A percentile compares a stretch with the other conserved stretches of the same genome.
Evolutionary conservation across 2,329 filamentous ascomycete species (phyloP).

Genomic region (Rhynchosporium graminicola): DNA sequence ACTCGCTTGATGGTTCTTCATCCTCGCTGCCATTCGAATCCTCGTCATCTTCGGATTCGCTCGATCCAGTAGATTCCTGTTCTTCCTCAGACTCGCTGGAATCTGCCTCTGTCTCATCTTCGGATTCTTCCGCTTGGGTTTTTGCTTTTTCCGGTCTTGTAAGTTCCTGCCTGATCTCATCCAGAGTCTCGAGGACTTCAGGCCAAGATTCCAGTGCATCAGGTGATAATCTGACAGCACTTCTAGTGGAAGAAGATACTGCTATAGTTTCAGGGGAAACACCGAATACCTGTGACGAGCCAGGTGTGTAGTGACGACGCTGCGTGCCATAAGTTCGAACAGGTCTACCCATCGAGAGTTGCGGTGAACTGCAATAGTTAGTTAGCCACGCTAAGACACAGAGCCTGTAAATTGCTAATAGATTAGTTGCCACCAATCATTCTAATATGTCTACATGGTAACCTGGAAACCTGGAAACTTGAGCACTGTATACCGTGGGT

Average conservation of each 20-base stretch:
- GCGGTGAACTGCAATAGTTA: background rate
- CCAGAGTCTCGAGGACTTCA: conserved; percentile 2
- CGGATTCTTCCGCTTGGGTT: background rate
- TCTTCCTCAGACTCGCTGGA: conserved; percentile 10
- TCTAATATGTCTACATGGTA: too few species aligned
- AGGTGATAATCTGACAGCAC: background rate
- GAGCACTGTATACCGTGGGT: background rate
- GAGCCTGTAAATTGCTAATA: background rate
- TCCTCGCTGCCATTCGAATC: conserved; percentile 6
- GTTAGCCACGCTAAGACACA: background rate
- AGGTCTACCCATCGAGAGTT: conserved; percentile 12
- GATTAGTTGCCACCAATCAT: too few species aligned
- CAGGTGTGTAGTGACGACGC: conserved; percentile 3
- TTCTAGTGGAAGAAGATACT: background rate
- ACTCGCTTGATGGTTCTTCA: conserved; percentile 3
- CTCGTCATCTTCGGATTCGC: conserved; percentile 8
- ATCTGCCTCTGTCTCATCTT: background rate
- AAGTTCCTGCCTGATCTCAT: conserved; percentile 5
- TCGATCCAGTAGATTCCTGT: background rate
- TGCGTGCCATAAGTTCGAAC: conserved; percentile 18
- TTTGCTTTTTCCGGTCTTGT: background rate
- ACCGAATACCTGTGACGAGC: conserved; percentile 16
- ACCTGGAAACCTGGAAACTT: too few species aligned
- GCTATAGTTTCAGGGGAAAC: background rate
- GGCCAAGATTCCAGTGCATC: conserved; percentile 12